Evolutionary conservation across 441 rosid genomes (phyloP).

Genomic region (Erodium trifolium): DNA sequence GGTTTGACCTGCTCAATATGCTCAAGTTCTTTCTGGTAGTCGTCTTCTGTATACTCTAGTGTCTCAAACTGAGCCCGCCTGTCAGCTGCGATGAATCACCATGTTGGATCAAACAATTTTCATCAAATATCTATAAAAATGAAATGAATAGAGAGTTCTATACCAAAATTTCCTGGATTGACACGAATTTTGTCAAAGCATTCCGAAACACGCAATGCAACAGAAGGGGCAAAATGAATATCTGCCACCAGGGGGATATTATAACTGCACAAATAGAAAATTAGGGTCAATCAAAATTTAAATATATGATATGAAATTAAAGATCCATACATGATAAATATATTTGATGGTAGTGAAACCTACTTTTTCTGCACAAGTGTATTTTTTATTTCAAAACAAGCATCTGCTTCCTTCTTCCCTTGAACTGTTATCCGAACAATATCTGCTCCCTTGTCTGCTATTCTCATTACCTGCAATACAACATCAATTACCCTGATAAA

Average conservation of each 20-base stretch:
- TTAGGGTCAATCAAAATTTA: neutral
- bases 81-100: slow-evolving; percentile 55
- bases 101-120: slow-evolving; percentile 18
- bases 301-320: slow-evolving; percentile 3
- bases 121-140: slow-evolving; percentile 11
- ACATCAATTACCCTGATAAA: slow-evolving; percentile 12
- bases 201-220: slow-evolving; percentile 83
- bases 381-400: slow-evolving; percentile 88
- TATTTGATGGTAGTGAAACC: slow-evolving; percentile 15
- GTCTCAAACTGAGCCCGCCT: slow-evolving; percentile 91
- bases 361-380: slow-evolving; percentile 86
- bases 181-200: slow-evolving; percentile 97
- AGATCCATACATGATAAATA: neutral
- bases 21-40: slow-evolving; percentile 87
- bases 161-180: slow-evolving; percentile 98
- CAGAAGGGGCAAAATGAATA: slow-evolving; percentile 89
- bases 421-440: slow-evolving; percentile 93
- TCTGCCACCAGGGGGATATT: slow-evolving; percentile 93
- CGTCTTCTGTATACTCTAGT: slow-evolving; percentile 85
- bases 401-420: slow-evolving; percentile 96
- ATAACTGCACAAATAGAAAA: slow-evolving; percentile 49
- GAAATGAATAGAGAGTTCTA: neutral
- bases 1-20: slow-evolving; percentile 72
- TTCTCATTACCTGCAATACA: slow-evolving; percentile 66
- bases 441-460: slow-evolving; percentile 88